These are phyloP conservation scores for Colletotrichum paranaense DNA, from an alignment of 2,329 filamentous ascomycete genomes.

Conservation along the genomic window DNA sequence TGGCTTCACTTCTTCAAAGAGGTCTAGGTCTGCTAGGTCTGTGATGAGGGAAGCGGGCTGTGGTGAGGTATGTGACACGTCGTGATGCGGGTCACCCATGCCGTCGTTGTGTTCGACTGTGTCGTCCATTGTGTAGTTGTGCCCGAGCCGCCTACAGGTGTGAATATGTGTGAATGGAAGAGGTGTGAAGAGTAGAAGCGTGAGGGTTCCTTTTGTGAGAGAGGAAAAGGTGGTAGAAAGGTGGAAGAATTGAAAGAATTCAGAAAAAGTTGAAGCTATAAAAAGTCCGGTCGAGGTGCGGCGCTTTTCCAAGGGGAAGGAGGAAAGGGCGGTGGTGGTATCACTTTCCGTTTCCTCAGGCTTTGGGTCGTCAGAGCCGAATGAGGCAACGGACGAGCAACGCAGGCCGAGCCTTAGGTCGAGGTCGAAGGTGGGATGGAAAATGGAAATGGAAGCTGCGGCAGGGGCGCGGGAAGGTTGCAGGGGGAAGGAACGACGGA, in stretches of 20 bases:
- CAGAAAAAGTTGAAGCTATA: not conserved
- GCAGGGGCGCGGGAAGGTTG: not conserved
- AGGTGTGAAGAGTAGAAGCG: not conserved
- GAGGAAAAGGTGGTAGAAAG: not conserved
- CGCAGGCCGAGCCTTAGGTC: not conserved
- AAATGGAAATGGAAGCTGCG: not conserved
- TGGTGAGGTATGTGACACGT: too few species aligned
- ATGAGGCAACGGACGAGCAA: not conserved
- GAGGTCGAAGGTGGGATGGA: not conserved
- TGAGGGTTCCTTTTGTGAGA: not conserved
- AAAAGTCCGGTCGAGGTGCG: not conserved
- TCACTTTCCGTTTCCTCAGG: not conserved
- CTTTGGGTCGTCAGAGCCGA: not conserved
- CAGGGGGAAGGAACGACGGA: not conserved
- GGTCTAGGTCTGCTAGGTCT: not conserved
- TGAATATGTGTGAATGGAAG: not conserved
- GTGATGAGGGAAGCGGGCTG: not conserved
- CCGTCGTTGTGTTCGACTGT: too few species aligned
- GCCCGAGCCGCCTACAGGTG: too few species aligned
- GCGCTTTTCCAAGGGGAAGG: not conserved
- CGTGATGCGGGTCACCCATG: too few species aligned
- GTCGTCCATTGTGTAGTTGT: not conserved
- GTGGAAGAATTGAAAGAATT: not conserved
- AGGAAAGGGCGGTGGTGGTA: not conserved
- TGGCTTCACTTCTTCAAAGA: not conserved